phyloP scores from a whole-genome alignment of 2,329 filamentous ascomycete genomes.

The Raffaelea ambrosiae region DNA sequence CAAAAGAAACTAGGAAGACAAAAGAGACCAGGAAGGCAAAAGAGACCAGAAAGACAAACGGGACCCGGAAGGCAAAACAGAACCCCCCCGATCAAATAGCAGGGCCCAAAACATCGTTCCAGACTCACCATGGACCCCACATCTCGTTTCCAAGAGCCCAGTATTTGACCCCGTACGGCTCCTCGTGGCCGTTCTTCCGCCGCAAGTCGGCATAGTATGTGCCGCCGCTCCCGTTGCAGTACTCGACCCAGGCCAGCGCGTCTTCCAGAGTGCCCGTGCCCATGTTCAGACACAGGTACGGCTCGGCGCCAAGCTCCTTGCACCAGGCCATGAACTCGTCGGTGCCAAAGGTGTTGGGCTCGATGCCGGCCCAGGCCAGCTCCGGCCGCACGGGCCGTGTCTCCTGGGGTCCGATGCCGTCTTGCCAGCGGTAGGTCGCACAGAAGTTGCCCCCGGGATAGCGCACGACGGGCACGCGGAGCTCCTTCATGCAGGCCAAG shows the following conservation, averaged over 20 bases:
- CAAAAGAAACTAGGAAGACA: no score
- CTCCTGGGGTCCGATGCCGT: slow-evolving; percentile 68
- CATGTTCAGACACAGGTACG: no score
- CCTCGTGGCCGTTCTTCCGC: slow-evolving; percentile 62
- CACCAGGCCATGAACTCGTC: no score
- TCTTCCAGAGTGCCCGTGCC: no score
- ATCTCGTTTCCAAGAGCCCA: slow-evolving; percentile 76
- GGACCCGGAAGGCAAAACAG: no score
- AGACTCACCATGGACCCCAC: slow-evolving; percentile 41
- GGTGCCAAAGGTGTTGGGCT: slow-evolving; percentile 46
- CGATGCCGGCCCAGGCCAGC: slow-evolving; percentile 69
- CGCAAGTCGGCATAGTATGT: slow-evolving; percentile 78
- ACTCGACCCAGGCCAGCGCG: slow-evolving; percentile 70
- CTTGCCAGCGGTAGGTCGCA: slow-evolving; percentile 79
- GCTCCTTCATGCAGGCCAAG: slow-evolving; percentile 61
- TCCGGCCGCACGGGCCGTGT: slow-evolving; percentile 59
- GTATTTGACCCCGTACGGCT: slow-evolving; percentile 77
- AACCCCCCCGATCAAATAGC: no score
- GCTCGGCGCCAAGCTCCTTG: slow-evolving; percentile 17
- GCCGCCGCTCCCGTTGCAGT: slow-evolving; percentile 71
- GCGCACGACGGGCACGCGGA: slow-evolving; percentile 67
- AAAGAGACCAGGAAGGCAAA: no score
- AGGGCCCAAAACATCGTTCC: no score
- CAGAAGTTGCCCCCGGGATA: slow-evolving; percentile 82
- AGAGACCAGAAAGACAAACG: no score